phyloP scores from a whole-genome alignment of 306 rosid genomes.

The Canavalia ensiformis region DNA sequence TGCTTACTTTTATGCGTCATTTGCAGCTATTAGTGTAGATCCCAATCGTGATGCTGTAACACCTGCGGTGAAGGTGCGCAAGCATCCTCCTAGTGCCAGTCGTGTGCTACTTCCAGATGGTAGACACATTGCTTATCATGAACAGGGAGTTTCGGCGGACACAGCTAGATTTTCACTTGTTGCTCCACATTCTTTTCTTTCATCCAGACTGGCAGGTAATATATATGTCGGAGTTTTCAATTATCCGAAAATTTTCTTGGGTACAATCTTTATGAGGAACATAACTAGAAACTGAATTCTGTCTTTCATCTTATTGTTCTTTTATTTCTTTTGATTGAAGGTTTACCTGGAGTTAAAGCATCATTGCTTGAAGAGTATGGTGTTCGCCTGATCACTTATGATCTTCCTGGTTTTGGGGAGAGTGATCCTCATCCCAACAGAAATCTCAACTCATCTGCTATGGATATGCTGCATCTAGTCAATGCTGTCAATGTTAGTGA shows the following conservation, averaged over 20 bases:
- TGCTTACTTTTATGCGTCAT: conserved; percentile 30
- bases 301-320: conserved; percentile 14
- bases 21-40: conserved; percentile 72
- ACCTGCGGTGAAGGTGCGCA: conserved; percentile 59
- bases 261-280: conserved; percentile 22
- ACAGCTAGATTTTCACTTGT: conserved; percentile 80
- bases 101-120: conserved; percentile 91
- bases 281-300: background rate
- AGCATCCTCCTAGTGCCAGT: conserved; percentile 85
- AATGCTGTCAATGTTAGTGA: conserved; percentile 72
- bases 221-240: background rate
- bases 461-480: conserved; percentile 78
- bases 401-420: conserved; percentile 99
- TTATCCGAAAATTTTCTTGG: conserved; percentile 1
- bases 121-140: conserved; percentile 82
- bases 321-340: conserved; percentile 47
- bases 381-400: conserved; percentile 79
- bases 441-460: conserved; percentile 84
- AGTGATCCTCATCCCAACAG: conserved; percentile 92
- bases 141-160: conserved; percentile 77
- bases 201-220: conserved; percentile 90
- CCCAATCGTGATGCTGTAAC: conserved; percentile 56
- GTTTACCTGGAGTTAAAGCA: conserved; percentile 80
- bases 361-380: conserved; percentile 90
- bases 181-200: conserved; percentile 90